Evolutionary conservation across 352 stramenopile genomes (phyloP).

Genomic region (Pythium dissimile): DNA sequence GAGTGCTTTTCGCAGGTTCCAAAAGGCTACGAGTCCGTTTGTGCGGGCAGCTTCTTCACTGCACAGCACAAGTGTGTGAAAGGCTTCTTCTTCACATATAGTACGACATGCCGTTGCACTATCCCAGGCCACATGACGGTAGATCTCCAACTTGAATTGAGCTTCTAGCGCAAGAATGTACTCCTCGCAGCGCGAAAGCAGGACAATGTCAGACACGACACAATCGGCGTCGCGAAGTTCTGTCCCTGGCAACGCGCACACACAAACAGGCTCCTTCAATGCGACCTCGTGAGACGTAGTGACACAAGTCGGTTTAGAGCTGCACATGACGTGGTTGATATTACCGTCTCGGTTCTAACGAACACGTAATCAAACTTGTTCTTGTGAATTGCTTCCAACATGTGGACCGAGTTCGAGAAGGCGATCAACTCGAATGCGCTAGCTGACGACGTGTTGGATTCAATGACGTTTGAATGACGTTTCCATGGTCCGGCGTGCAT

Average conservation of each 20-base stretch:
- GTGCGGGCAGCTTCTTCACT: background rate
- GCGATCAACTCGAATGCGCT: no score
- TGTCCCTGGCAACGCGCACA: background rate
- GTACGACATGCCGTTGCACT: background rate
- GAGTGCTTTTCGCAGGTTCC: no score
- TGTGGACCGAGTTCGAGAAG: no score
- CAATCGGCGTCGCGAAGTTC: background rate
- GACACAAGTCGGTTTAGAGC: background rate
- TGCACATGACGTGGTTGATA: background rate
- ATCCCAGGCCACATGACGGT: conserved; percentile 2
- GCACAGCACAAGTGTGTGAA: background rate
- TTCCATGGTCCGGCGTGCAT: no score
- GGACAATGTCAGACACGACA: background rate
- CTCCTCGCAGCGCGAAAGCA: background rate
- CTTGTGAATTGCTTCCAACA: background rate
- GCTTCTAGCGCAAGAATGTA: background rate
- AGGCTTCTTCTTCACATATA: background rate
- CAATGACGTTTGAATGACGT: no score
- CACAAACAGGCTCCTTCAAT: background rate
- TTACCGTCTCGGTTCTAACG: background rate
- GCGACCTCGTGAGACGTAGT: background rate
- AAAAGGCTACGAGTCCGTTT: background rate
- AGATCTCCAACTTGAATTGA: background rate
- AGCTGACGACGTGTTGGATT: no score
- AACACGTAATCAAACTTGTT: background rate